Evolutionary conservation across 345 rosid species (phyloP), one percentile per base, ranked within the genome.

Genomic region (Isatis tinctoria): DNA sequence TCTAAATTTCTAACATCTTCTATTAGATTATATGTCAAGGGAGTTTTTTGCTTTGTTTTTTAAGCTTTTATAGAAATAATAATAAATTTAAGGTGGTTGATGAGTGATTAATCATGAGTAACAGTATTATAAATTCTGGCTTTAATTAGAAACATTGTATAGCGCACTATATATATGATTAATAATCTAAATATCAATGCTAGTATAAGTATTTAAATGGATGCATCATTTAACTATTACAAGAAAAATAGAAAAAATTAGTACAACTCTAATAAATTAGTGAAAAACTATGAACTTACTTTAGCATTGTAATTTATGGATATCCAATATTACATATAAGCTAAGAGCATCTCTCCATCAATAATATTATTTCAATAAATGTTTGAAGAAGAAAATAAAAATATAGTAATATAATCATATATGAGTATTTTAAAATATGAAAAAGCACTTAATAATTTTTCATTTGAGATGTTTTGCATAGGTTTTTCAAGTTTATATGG

Each of bases 21-120:
- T 62, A 54, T 35, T 61, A 41, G 24, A 69, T 69, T 56, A 63
- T 60, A 48, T 28, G 56, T 27, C 45, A 45, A 57, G 60, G 36
- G 60, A 18, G 65, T 2, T 22, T 22, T 57, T 47, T 70, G 47
- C 75, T 44, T 76, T 76, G 28, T 45, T 28, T 64, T 28, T 5
- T 4, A 14, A 16, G 39, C 45, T n/a, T 68, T 35, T 16, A 26
- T 27, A 22, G 14, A 10, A 69, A 48, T 71, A 43, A 11, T 77
- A 65, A 64, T 58, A 20, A 54, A 57, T 12, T 39, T 30, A 24
- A 71, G 67, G 81, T 72, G 81, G 73, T 77, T 77, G 81, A 72
- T 71, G 81, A 77, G 65, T 30, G 24, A 72, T 65, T 65, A 72
- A 60, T 72, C 73, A 77, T 66, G 57, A 72, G 63, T 72, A 72